These are phyloP conservation scores for Cladophialophora carrionii DNA, from an alignment of 2,329 filamentous ascomycete species.

Conservation along the genomic window DNA sequence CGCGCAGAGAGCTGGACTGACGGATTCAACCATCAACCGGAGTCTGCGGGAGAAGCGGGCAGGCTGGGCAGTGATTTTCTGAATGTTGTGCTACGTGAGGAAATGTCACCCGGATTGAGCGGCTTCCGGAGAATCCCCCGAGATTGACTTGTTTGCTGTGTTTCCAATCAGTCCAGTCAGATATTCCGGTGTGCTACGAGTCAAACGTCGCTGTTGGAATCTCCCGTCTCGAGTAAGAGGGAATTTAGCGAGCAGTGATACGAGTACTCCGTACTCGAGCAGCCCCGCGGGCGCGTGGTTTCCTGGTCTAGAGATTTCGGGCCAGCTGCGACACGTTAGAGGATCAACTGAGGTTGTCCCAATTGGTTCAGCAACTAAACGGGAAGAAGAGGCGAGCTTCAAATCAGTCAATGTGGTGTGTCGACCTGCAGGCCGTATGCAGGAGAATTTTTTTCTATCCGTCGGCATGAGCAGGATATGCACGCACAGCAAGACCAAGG, in stretches of 20 bases:
- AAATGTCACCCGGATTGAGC: conserved; percentile 9
- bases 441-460: conserved; percentile 10
- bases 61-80: background rate
- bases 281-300: background rate
- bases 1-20: background rate
- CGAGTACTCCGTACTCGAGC: background rate
- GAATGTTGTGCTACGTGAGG: conserved; percentile 13
- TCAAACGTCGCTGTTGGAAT: background rate
- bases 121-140: conserved; percentile 21
- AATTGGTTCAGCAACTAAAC: background rate
- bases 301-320: background rate
- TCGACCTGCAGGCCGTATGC: conserved; percentile 12
- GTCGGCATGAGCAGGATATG: background rate
- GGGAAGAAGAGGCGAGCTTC: background rate
- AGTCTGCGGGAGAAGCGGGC: background rate
- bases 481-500: too few species aligned
- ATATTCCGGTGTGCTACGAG: conserved; percentile 10
- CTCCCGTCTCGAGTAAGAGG: too few species aligned
- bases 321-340: too few species aligned
- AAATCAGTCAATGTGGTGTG: background rate
- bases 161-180: background rate
- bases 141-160: conserved; percentile 21
- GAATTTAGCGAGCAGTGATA: too few species aligned
- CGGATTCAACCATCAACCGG: background rate
- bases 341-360: background rate